Percentiles rank a stretch among this genome's conserved stretches.
These are phyloP conservation scores for Canavalia gladiata DNA, from an alignment of 306 rosid species.

Conservation along the genomic window DNA sequence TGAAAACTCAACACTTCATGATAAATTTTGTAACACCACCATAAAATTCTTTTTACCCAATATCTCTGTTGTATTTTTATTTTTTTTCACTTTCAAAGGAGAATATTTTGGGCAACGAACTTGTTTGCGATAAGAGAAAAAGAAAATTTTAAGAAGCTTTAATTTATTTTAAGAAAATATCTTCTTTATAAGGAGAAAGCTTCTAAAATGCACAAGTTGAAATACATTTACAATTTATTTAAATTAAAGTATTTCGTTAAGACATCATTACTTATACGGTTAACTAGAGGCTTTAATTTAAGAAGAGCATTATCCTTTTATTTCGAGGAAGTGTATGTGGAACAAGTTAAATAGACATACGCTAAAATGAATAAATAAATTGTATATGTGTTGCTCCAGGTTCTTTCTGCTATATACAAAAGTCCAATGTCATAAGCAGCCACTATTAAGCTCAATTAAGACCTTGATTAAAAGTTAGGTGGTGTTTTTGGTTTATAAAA, in stretches of 20 bases:
- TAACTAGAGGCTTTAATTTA: background rate
- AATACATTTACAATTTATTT: background rate
- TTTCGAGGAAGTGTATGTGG: background rate
- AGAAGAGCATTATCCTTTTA: background rate
- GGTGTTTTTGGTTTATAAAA: too few species aligned
- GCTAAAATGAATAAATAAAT: background rate
- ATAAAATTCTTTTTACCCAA: background rate
- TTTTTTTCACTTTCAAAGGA: background rate
- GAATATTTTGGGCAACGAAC: background rate
- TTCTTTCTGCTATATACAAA: background rate
- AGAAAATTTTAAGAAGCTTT: background rate
- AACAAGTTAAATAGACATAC: background rate
- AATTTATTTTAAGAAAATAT: background rate
- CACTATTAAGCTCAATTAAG: background rate
- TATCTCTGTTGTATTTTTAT: background rate
- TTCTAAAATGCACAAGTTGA: background rate
- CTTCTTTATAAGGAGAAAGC: background rate
- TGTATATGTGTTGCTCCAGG: background rate
- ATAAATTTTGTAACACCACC: background rate
- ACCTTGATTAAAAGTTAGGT: too few species aligned
- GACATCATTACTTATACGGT: too few species aligned
- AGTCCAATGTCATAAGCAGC: background rate
- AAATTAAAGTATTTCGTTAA: background rate
- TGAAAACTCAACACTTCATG: background rate
- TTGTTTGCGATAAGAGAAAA: background rate